Evolutionary conservation across 2,329 filamentous ascomycete genomes (phyloP).

Genomic region (Aureobasidium zeae): DNA sequence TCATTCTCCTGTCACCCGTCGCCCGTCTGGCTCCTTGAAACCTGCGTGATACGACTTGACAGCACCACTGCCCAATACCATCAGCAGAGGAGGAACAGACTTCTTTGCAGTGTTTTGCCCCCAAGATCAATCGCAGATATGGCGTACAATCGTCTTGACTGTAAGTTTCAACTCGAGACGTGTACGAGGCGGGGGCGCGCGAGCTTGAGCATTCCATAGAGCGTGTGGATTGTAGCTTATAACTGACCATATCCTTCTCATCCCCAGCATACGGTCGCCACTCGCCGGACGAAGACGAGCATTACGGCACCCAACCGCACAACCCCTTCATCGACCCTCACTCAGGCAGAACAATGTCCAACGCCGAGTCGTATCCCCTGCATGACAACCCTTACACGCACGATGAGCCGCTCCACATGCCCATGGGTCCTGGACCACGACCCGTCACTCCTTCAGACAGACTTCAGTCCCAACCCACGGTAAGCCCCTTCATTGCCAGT

Average conservation of each 20-base stretch:
- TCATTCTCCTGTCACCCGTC: neutral
- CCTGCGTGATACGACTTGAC: neutral
- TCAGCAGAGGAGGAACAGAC: neutral
- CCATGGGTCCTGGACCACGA: slow-evolving; percentile 48
- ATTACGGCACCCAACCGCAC: slow-evolving; percentile 21
- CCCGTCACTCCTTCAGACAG: slow-evolving; percentile 59
- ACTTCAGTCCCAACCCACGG: slow-evolving; percentile 74
- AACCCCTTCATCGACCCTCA: slow-evolving; percentile 44
- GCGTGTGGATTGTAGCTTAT: neutral
- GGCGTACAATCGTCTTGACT: slow-evolving; percentile 68
- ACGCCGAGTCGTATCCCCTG: slow-evolving; percentile 70
- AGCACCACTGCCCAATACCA: neutral
- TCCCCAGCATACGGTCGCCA: slow-evolving; percentile 18
- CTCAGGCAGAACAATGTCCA: slow-evolving; percentile 60
- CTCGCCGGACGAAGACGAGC: slow-evolving; percentile 21
- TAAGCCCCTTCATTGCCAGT: slow-evolving; percentile 40
- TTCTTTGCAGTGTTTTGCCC: neutral
- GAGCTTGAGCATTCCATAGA: slow-evolving; percentile 1
- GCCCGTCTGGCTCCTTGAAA: neutral
- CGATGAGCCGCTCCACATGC: slow-evolving; percentile 56
- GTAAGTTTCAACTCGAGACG: slow-evolving; percentile 7
- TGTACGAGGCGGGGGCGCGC: neutral
- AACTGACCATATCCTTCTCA: slow-evolving; percentile 9
- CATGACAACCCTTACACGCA: slow-evolving; percentile 63
- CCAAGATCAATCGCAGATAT: slow-evolving; percentile 32